Percentiles rank a stretch among this genome's conserved stretches.
phyloP scores from a whole-genome alignment of 2,329 filamentous ascomycete genomes.

The Parascedosporium putredinis region DNA sequence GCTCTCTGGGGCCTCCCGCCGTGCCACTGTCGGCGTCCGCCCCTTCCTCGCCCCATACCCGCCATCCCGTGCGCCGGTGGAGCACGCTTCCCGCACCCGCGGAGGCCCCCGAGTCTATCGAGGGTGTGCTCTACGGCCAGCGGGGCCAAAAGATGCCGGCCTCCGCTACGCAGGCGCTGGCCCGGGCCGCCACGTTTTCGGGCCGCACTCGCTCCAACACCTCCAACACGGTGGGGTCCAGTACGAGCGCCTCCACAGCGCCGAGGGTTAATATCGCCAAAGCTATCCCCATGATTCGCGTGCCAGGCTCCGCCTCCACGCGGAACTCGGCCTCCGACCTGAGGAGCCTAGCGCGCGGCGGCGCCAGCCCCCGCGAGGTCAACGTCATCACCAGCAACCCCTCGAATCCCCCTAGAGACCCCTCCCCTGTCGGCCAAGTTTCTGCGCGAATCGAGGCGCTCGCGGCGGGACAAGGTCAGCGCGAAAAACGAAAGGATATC shows the following conservation, averaged over 20 bases:
- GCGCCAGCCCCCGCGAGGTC: neutral
- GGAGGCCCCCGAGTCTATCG: slow-evolving; percentile 2
- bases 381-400: slow-evolving; percentile 6
- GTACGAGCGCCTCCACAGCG: neutral
- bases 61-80: slow-evolving; percentile 3
- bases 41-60: neutral
- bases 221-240: neutral
- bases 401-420: neutral
- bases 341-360: neutral
- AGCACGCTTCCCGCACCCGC: neutral
- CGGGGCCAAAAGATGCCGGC: neutral
- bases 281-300: slow-evolving; percentile 6
- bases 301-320: neutral
- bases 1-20: neutral
- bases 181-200: neutral
- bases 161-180: neutral
- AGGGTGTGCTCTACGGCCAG: slow-evolving; percentile 3
- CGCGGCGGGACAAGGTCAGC: slow-evolving; percentile 23
- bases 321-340: neutral
- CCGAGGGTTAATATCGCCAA: slow-evolving; percentile 10
- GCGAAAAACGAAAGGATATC: slow-evolving; percentile 30
- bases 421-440: slow-evolving; percentile 2
- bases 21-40: neutral
- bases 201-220: slow-evolving; percentile 2
- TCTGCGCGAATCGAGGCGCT: slow-evolving; percentile 8